Percentiles rank a stretch among this genome's conserved stretches.
phyloP scores from a whole-genome alignment of 2,329 filamentous ascomycete genomes.

The Nothopassalora personata region DNA sequence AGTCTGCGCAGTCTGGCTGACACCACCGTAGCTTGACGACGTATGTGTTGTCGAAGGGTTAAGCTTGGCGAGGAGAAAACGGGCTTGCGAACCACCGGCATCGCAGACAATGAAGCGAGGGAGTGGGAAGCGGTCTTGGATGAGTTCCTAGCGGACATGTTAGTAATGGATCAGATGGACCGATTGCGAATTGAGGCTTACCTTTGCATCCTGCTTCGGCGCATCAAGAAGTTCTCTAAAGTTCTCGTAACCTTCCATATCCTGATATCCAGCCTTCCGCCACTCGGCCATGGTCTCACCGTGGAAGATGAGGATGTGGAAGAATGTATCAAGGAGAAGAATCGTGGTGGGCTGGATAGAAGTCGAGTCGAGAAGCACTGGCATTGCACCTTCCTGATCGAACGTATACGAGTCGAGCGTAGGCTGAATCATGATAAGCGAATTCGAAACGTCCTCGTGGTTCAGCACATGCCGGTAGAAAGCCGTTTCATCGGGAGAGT shows the following conservation, averaged over 20 bases:
- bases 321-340: conserved; percentile 93
- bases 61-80: conserved; percentile 93
- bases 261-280: conserved; percentile 96
- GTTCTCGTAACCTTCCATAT: conserved; percentile 97
- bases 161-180: neutral
- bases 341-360: conserved; percentile 94
- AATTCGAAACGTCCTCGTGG: conserved; percentile 95
- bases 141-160: conserved; percentile 67
- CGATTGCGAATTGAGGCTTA: conserved; percentile 44
- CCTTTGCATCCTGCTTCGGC: conserved; percentile 93
- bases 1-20: conserved; percentile 85
- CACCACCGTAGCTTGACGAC: conserved; percentile 82
- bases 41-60: conserved; percentile 98
- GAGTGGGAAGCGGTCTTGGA: conserved; percentile 95
- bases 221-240: conserved; percentile 82
- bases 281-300: conserved; percentile 97
- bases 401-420: conserved; percentile 96
- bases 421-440: conserved; percentile 96
- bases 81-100: conserved; percentile 93
- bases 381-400: conserved; percentile 85
- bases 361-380: conserved; percentile 91
- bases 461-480: conserved; percentile 97
- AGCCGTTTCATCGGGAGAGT: conserved; percentile 97
- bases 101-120: conserved; percentile 98
- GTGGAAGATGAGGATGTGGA: conserved; percentile 99